Evolutionary conservation across 306 rosid species (phyloP).

Genomic region (Corylus heterophylla): DNA sequence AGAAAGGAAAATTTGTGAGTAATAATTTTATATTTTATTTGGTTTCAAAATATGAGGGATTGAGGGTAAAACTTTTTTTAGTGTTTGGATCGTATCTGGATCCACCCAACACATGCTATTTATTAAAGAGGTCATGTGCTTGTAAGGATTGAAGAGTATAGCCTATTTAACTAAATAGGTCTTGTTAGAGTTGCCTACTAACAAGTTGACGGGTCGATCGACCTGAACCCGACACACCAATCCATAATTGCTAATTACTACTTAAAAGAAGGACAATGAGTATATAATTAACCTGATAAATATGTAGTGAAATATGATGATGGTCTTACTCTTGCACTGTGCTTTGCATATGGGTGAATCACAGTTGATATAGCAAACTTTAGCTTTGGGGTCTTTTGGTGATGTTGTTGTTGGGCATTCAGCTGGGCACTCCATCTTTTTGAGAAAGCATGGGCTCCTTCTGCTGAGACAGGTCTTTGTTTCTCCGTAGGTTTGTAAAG

Average conservation of each 20-base stretch:
- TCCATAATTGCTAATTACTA: too few relatives aligned
- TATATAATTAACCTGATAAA: not conserved
- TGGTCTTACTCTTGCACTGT: conserved; percentile 63
- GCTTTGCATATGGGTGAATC: conserved; percentile 68
- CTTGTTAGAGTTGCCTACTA: too few relatives aligned
- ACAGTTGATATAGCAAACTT: conserved; percentile 71
- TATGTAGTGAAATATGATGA: not conserved
- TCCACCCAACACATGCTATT: too few relatives aligned
- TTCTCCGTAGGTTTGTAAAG: conserved; percentile 35
- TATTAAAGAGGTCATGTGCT: too few relatives aligned
- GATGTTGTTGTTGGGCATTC: conserved; percentile 58
- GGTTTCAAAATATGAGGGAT: not conserved
- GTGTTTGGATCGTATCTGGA: too few relatives aligned
- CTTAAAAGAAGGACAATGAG: too few relatives aligned
- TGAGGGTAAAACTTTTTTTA: too few relatives aligned
- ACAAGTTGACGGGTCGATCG: too few relatives aligned
- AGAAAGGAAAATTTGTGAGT: conserved; percentile 3
- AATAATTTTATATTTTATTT: not conserved
- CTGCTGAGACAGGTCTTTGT: conserved; percentile 29
- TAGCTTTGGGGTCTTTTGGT: conserved; percentile 53
- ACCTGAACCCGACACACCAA: too few relatives aligned
- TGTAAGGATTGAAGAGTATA: too few relatives aligned
- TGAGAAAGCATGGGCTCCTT: conserved; percentile 50
- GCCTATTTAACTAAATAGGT: too few relatives aligned
- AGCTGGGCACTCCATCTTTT: conserved; percentile 48